Base-by-base conservation (phyloP, 495 filamentous ascomycete species). In the Parmelia sp. region DNA sequence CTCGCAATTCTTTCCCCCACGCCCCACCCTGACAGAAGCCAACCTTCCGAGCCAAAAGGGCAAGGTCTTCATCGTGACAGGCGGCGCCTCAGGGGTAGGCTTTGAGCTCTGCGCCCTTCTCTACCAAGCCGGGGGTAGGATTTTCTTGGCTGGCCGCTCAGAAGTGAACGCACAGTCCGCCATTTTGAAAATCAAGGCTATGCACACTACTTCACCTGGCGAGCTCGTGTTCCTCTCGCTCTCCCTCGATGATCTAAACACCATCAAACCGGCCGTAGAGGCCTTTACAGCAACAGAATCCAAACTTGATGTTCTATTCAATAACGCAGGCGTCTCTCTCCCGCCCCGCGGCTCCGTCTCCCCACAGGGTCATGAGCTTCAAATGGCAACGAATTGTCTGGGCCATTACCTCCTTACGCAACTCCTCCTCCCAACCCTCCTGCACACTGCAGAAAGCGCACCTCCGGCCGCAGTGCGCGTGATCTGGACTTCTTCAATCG, bases 241-340 rank as follows among this genome's bases (percentile, higher is more conserved):
- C 27, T 75, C 80, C 64, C 73, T 83, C 21, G 66, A 66, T 27
- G 79, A 84, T 66, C 68, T 83, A 23, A n/a, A 63, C 11, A 76
- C 75, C 27, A 76, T 84, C 68, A 80, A 79, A 59, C 31, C 61
- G 7, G 67, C 75, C 33, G 82, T 69, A 11, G 66, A 75, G 0
- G 65, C 68, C 21, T 83, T 84, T 70, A 57, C 75, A 19, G 14
- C 23, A 1, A 70, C 70, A 45, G 79, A 84, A 63, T 35, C 58
- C 4, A 65, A 73, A 8, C 74, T 84, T 31, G 75, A 84, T 72
- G 76, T 81, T 57, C 71, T 84, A 27, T 68, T 73, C 33, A 77
- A 81, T 64, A 84, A 84, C 70, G 81, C 81, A 11, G 82, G 74
- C 29, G 40, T 84, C 42, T 77, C 77, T 72, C 57, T 63, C 21